Conservation (phyloP, 371 early-diverging fungal species). For the Fennellomyces sp. region DNA sequence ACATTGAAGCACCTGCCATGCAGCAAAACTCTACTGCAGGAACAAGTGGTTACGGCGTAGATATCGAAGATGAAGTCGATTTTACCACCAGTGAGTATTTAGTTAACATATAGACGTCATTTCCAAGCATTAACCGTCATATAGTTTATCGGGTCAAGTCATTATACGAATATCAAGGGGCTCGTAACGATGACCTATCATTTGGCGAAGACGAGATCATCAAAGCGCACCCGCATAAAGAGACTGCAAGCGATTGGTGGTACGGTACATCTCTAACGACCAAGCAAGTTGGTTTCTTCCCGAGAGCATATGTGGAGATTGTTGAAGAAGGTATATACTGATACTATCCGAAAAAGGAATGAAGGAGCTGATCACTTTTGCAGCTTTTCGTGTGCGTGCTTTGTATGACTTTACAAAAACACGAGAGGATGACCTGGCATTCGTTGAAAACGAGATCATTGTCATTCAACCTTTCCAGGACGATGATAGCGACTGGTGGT, state of each 20-base stretch:
- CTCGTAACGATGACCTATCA: conserved; percentile 50
- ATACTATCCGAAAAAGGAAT: neutral
- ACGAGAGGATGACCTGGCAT: conserved; percentile 47
- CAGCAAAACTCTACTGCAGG: conserved; percentile 35
- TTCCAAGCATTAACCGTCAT: neutral
- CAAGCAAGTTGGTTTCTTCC: conserved; percentile 42
- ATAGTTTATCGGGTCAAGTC: conserved; percentile 48
- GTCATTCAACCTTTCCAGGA: conserved; percentile 55
- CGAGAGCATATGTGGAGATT: conserved; percentile 49
- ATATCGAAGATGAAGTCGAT: conserved; percentile 53
- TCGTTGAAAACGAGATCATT: conserved; percentile 47
- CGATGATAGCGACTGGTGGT: conserved; percentile 50
- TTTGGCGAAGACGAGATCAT: conserved; percentile 47
- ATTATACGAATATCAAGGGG: conserved; percentile 49
- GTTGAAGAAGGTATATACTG: conserved; percentile 41
- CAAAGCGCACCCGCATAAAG: conserved; percentile 59
- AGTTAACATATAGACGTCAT: neutral
- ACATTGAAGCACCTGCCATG: neutral
- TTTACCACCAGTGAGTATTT: conserved; percentile 40
- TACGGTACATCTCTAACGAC: conserved; percentile 41
- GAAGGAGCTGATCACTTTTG: neutral
- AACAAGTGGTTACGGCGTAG: conserved; percentile 46
- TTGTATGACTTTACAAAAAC: conserved; percentile 43
- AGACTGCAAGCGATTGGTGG: conserved; percentile 51
- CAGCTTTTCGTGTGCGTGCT: conserved; percentile 50